Evolutionary conservation across 495 filamentous ascomycete species (phyloP), one percentile per base, ranked within the genome.

Genomic region (Pseudoneurospora amorphoporcata): DNA sequence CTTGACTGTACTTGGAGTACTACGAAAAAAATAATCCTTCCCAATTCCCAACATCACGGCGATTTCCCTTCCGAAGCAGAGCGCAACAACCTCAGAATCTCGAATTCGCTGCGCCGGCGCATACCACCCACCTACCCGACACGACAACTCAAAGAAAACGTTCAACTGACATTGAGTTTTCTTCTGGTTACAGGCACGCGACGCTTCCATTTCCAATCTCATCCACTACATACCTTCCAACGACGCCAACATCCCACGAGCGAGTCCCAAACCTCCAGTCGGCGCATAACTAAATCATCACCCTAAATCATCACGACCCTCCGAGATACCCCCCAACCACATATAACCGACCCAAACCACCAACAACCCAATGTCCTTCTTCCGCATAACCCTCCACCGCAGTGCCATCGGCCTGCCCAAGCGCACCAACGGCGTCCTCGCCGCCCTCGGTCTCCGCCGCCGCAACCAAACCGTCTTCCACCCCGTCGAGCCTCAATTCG

Each of bases 351-450:
- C 17, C 3, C 61, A 72, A 38, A 39, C 32, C 35, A 37, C 32
- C 35, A 37, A 74, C 68, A 9, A n/a, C 58, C 58, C 9, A 88
- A 97, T 97, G 93, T 88, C 91, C 72, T 98, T 87, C 87, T 99
- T 98, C 88, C 91, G 93, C 77, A 93, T 99, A 79, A 98, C 94
- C 75, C 92, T 98, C 75, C 85, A 95, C 79, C 94, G 96, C 77
- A 94, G 91, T 73, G 90, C 91, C 73, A 99, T 99, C 83, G 96
- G 96, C 77, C 89, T 99, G 69, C 94, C 96, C 10, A 82, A 89
- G 76, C 90, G 92, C 77, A 92, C 90, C 73, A 88, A 88, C 82
- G 94, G 91, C 76, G 92, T 97, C 69, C 91, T 99, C 69, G 87
- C 89, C 76, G 92, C 96, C 8, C 90, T 99, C 40, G 96, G 96